Percentiles rank a stretch among this genome's conserved stretches.
Conservation (phyloP, 2,329 filamentous ascomycete genomes). For the Acrocalymma vagum region DNA sequence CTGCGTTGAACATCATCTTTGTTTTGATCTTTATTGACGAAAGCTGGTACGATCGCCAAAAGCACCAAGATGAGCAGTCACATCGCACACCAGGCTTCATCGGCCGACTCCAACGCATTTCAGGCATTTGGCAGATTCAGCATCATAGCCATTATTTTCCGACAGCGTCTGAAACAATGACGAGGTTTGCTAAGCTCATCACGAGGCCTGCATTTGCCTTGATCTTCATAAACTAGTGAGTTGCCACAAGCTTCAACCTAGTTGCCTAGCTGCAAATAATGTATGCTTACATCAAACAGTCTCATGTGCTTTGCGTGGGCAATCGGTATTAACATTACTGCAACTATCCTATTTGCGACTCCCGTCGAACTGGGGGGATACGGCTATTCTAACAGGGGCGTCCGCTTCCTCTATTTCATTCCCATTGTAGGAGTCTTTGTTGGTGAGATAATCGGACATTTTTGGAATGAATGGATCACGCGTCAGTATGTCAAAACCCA, state of each 20-base stretch:
- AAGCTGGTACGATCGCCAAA: slow-evolving; percentile 42
- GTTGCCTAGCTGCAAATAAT: not conserved
- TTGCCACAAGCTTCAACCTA: no score
- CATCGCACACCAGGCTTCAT: slow-evolving; percentile 18
- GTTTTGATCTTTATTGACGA: slow-evolving; percentile 44
- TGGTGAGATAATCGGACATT: slow-evolving; percentile 45
- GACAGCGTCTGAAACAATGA: slow-evolving; percentile 21
- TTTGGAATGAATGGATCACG: slow-evolving; percentile 47
- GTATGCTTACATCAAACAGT: slow-evolving; percentile 8
- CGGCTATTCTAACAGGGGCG: slow-evolving; percentile 26
- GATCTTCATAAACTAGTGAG: no score
- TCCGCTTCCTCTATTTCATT: slow-evolving; percentile 44
- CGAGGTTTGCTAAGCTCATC: slow-evolving; percentile 31
- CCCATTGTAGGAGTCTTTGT: slow-evolving; percentile 44
- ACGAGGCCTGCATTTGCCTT: no score
- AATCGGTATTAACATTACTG: slow-evolving; percentile 38
- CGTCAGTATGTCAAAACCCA: slow-evolving; percentile 41
- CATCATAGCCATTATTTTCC: slow-evolving; percentile 40
- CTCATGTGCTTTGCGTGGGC: slow-evolving; percentile 36
- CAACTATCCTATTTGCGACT: slow-evolving; percentile 30
- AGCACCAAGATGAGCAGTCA: slow-evolving; percentile 25
- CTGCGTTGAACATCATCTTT: slow-evolving; percentile 25
- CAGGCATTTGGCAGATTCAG: slow-evolving; percentile 44
- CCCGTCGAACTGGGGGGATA: slow-evolving; percentile 27
- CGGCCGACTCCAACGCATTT: slow-evolving; percentile 26